Base-by-base conservation (phyloP, 768 basidiomycete genomes). In the Collybia mongolica region DNA sequence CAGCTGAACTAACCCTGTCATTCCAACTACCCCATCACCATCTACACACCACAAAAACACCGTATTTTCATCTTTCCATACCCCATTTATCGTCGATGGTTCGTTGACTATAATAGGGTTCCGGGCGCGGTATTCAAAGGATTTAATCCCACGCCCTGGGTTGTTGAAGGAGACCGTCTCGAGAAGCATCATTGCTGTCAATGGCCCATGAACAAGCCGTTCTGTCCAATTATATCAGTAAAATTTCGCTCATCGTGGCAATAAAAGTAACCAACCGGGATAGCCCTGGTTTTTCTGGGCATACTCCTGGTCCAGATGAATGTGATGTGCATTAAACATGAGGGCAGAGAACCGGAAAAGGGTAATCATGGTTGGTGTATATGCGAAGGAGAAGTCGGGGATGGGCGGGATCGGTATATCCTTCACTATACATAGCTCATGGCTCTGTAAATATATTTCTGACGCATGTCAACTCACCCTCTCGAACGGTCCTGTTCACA, bases 331-430 rank as follows among this genome's bases (percentile, higher is more conserved):
- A 58, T 94, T 93, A 71, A 90, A 91, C 56, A 85, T 93, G 19
- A 94, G 72, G 17, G 91, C 89, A 4, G 90, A 93, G 68, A 87
- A 94, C 19, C 90, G 83, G 72, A 94, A 94, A 18, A 93, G 71
- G 0, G 86, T 90, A 7, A 84, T 82, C 29, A 82, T 66, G 20
- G 78, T 82, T 2, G 90, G 90, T 12, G 68, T 80, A 60, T 83
- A 90, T 24, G 69, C 73, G 64, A 90, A 84, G 3, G 80, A 76
- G 63, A 88, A 84, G 54, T 84, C 79, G 32, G 32, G 9, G 20
- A n/a, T n/a, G n/a, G 69, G 52, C 0, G 73, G 64, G 3, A 59
- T 52, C 11, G 83, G 83, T 17, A 84, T 60, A 51, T 70, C 75
- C 20, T 71, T 67, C 49, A 85, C 86, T 86, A 46, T 44, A 44